Evolutionary conservation across 768 basidiomycete species (phyloP), one percentile per base, ranked within the genome.

Genomic region (Gelatoporia subvermispora): DNA sequence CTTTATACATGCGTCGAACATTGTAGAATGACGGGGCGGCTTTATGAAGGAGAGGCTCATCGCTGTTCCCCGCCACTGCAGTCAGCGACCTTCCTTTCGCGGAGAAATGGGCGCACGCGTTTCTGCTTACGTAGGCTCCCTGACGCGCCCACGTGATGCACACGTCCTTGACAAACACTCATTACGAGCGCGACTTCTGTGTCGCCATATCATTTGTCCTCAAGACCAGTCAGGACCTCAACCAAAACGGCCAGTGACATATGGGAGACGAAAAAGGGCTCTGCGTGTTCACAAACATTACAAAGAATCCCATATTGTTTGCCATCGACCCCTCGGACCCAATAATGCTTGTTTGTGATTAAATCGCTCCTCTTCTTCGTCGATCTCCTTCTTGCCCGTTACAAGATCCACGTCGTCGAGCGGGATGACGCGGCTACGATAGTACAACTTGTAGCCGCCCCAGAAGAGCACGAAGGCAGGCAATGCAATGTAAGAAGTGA

Each of bases 361-460:
- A 55, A 71, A 80, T 47, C 63, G 67, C 54, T 74, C 68, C 62
- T 87, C 82, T 57, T 82, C 83, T 39, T 82, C 80, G 53, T 85
- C 76, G 43, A 86, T 83, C 50, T 73, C 73, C 25, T 72, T 66
- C 53, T 81, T 70, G 16, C 81, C 82, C 8, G 76, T 76, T 35
- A 80, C 63, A 20, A 86, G 72, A 60, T 88, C 84, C 39, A 82
- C 78, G 46, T 80, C 69, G 28, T 70, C 65, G 4, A 72, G 60
- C 13, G 72, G 71, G 52, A 73, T 67, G 10, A 66, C 52, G 35
- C 51, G 53, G 4, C 68, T 70, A 24, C 65, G 53, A 56, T 65
- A 68, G 43, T 61, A 61, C 10, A 72, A 10, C 53, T 68, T 72
- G 56, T 68, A 68, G 2, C 67, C 68, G 1, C 53, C 40, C 61